Conservation (phyloP, 257 asterid species). For the Solanum verrucosum region DNA sequence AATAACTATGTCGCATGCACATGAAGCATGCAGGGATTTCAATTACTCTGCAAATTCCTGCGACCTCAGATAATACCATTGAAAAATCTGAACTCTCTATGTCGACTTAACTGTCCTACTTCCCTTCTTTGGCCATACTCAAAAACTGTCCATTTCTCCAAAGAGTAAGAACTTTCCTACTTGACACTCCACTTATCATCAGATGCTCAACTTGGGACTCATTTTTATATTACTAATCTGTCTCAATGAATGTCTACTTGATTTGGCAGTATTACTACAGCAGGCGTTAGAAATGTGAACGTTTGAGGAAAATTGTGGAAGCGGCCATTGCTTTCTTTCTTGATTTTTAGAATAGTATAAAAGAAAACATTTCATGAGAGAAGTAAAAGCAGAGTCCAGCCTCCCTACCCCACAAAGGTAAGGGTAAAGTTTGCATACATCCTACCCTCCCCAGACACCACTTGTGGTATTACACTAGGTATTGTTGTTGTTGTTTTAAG, state of each 20-base stretch:
- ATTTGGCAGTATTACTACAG: neutral
- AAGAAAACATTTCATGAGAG: neutral
- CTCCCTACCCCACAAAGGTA: neutral
- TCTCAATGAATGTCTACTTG: neutral
- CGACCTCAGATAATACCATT: neutral
- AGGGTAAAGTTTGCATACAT: neutral
- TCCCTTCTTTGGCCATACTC: neutral
- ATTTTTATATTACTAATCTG: neutral
- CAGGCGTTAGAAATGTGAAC: neutral
- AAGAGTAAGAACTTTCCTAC: neutral
- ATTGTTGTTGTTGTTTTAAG: neutral
- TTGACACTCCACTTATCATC: neutral
- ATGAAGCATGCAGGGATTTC: neutral
- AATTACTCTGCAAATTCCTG: neutral
- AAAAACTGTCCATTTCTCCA: neutral
- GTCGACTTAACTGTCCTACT: neutral
- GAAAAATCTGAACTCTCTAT: neutral
- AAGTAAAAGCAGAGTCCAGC: neutral
- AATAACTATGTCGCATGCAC: neutral
- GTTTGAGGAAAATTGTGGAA: neutral
- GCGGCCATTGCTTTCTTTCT: neutral
- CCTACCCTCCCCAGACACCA: neutral
- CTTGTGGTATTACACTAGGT: neutral
- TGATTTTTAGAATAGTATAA: neutral
- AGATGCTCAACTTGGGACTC: neutral